Percentiles rank a stretch among this genome's conserved stretches.
Evolutionary conservation across 1,284 basidiomycete species (phyloP).

Genomic region (Malassezia obtusa): DNA sequence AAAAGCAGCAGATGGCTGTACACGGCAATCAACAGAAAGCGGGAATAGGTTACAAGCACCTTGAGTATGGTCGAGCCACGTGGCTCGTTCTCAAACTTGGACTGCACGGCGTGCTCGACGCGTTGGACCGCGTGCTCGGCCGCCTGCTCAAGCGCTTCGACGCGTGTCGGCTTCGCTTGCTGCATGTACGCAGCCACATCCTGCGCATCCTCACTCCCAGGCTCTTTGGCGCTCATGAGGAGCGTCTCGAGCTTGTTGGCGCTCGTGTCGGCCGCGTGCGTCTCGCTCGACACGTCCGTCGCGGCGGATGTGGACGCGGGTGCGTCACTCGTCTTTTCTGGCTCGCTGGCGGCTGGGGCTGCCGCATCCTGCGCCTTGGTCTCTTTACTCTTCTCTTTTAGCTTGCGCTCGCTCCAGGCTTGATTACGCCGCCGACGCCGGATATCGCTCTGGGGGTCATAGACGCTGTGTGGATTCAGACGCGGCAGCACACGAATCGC

Average conservation of each 20-base stretch:
- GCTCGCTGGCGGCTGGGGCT: not conserved
- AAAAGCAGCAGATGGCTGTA: constrained; percentile 42
- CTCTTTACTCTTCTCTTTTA: not conserved
- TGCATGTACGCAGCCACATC: not conserved
- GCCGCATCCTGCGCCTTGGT: not conserved
- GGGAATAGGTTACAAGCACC: constrained; percentile 32
- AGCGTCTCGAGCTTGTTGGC: not conserved
- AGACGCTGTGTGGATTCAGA: constrained; percentile 8
- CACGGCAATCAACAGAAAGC: constrained; percentile 42
- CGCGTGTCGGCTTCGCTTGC: not conserved
- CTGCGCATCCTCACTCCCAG: constrained; percentile 1
- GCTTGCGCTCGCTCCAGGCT: not conserved
- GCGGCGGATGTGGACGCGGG: not conserved
- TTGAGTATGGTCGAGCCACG: constrained; percentile 5
- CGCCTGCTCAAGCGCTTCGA: not conserved
- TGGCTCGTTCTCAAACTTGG: not conserved
- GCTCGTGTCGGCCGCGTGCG: not conserved
- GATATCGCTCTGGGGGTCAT: not conserved
- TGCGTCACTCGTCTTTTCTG: not conserved
- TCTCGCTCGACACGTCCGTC: not conserved
- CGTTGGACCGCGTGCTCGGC: not conserved
- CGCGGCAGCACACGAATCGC: constrained; percentile 38
- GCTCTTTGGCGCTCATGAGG: constrained; percentile 12
- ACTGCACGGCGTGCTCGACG: not conserved
- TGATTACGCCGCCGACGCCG: not conserved